phyloP scores from a whole-genome alignment of 768 basidiomycete species.

The Amanita subjunquillea region DNA sequence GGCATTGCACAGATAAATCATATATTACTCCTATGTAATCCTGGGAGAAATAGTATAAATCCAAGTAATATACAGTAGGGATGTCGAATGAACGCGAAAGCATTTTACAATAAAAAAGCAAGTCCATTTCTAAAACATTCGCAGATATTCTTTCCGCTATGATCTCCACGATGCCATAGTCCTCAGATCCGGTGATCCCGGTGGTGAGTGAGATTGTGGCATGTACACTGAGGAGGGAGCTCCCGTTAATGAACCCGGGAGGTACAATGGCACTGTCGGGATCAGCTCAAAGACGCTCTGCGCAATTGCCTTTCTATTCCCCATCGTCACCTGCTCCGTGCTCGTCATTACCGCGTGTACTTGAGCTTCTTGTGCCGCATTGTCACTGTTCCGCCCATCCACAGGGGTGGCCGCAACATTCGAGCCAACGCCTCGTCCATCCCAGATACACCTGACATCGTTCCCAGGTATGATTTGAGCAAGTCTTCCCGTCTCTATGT shows the following conservation, averaged over 20 bases:
- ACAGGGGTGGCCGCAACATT: background rate
- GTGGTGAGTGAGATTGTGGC: constrained; percentile 5
- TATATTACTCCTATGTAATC: background rate
- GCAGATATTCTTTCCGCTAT: background rate
- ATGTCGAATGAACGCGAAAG: background rate
- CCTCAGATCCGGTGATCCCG: constrained; percentile 7
- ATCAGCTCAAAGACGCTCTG: constrained; percentile 76
- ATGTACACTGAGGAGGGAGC: background rate
- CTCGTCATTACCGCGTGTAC: constrained; percentile 80
- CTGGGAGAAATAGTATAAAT: background rate
- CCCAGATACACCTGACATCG: constrained; percentile 84
- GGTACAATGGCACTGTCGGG: constrained; percentile 58
- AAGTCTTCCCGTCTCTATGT: constrained; percentile 70
- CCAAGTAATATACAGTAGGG: constrained; percentile 2
- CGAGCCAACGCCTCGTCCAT: constrained; percentile 35
- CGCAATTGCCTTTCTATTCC: constrained; percentile 38
- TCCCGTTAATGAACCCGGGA: constrained; percentile 1
- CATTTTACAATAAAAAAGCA: background rate
- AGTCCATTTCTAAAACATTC: background rate
- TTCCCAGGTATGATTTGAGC: constrained; percentile 75
- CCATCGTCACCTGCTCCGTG: constrained; percentile 26
- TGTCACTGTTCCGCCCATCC: constrained; percentile 12
- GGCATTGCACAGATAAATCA: background rate
- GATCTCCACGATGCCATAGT: constrained; percentile 1
- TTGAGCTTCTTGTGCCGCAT: constrained; percentile 62